These are phyloP conservation scores for Vinca minor DNA, from an alignment of 257 asterid species.

Conservation along the genomic window DNA sequence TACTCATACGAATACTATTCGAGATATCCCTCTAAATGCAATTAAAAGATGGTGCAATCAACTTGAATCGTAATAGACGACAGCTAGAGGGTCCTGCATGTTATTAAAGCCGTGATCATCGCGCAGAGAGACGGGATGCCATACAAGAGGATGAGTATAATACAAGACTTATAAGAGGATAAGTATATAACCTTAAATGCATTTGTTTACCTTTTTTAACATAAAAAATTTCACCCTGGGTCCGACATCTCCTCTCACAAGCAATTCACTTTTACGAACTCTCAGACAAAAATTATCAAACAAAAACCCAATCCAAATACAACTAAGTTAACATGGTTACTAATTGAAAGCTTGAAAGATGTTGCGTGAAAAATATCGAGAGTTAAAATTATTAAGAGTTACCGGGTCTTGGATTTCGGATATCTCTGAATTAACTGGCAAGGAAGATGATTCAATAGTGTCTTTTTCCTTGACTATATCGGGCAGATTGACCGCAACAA, in stretches of 20 bases:
- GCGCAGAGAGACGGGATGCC: too few relatives aligned
- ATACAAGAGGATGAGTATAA: too few relatives aligned
- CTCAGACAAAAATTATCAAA: too few relatives aligned
- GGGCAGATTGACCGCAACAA: constrained; percentile 27
- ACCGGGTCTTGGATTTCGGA: constrained; percentile 88
- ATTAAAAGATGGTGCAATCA: neutral
- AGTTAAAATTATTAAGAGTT: constrained; percentile 17
- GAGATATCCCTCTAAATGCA: neutral
- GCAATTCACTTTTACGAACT: too few relatives aligned
- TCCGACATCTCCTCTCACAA: too few relatives aligned
- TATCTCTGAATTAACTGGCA: constrained; percentile 69
- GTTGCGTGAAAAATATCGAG: neutral
- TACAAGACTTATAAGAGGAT: neutral
- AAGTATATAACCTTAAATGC: too few relatives aligned
- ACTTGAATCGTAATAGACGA: neutral
- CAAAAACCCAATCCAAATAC: too few relatives aligned
- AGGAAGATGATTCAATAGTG: constrained; percentile 36
- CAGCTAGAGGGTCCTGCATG: neutral
- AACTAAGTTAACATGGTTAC: too few relatives aligned
- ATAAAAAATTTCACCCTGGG: too few relatives aligned
- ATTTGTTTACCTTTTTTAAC: too few relatives aligned
- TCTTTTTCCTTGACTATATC: constrained; percentile 58
- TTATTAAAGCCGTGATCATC: neutral
- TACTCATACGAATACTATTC: neutral
- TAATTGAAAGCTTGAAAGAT: neutral